A percentile compares a stretch with the other conserved stretches of the same genome.
phyloP scores from a whole-genome alignment of 805 yeast species.

The Schwanniomyces pseudopolymorphus region DNA sequence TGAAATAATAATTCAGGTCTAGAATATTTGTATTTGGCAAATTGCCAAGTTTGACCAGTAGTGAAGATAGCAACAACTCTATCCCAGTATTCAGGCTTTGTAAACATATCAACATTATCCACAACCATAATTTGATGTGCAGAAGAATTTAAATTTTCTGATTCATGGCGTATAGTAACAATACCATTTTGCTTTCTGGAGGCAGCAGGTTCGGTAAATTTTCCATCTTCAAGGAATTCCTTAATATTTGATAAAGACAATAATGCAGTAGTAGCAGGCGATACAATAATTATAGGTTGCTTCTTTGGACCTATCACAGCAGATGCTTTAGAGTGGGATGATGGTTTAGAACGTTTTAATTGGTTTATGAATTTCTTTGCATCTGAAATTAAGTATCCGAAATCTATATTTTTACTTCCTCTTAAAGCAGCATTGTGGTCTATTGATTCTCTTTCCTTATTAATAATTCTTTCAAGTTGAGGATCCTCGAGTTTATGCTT shows the following conservation, averaged over 20 bases:
- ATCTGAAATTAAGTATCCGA: conserved; percentile 66
- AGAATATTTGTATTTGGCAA: conserved; percentile 79
- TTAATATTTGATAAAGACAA: conserved; percentile 40
- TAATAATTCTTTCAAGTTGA: conserved; percentile 44
- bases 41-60: conserved; percentile 98
- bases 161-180: conserved; percentile 54
- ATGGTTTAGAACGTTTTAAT: conserved; percentile 33
- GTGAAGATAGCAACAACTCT: conserved; percentile 94
- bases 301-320: conserved; percentile 21
- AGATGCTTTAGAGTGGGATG: conserved; percentile 9
- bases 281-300: conserved; percentile 44
- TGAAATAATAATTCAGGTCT: conserved; percentile 81
- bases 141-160: conserved; percentile 51
- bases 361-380: conserved; percentile 58
- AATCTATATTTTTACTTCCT: conserved; percentile 66
- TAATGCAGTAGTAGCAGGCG: conserved; percentile 45
- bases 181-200: conserved; percentile 34
- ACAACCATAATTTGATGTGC: conserved; percentile 74
- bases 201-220: conserved; percentile 55
- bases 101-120: conserved; percentile 76
- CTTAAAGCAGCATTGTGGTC: conserved; percentile 63
- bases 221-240: conserved; percentile 64
- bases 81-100: conserved; percentile 97
- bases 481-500: conserved; percentile 44
- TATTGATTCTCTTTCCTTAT: conserved; percentile 49